Conservation (phyloP, 345 rosid genomes). For the Gossypioides kirkii region DNA sequence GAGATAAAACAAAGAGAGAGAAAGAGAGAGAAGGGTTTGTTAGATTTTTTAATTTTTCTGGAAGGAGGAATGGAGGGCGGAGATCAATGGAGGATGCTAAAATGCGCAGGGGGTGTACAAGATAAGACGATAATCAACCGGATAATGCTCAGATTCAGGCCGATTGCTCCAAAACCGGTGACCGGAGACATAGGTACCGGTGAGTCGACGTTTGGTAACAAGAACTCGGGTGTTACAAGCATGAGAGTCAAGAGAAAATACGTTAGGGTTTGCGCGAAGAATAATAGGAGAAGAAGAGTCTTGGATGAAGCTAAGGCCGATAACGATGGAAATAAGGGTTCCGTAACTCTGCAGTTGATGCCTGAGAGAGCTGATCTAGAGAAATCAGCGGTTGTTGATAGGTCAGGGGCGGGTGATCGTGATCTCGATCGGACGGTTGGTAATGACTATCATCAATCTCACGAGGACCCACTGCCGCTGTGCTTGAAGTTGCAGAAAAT, state of each 20-base stretch:
- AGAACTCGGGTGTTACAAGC: background rate
- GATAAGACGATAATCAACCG: conserved; percentile 12
- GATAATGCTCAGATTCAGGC: conserved; percentile 20
- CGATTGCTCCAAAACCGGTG: conserved; percentile 21
- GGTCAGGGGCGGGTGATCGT: background rate
- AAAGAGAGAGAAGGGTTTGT: background rate
- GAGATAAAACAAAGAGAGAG: background rate
- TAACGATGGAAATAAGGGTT: background rate
- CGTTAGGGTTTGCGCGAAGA: conserved; percentile 18
- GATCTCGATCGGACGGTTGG: background rate
- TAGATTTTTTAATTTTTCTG: background rate
- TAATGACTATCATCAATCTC: background rate
- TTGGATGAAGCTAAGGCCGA: background rate
- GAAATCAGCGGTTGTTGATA: background rate
- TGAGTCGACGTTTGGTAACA: background rate
- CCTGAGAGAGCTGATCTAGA: conserved; percentile 10
- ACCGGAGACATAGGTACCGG: background rate
- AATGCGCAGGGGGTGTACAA: background rate
- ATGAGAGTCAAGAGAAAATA: conserved; percentile 16
- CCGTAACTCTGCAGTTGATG: conserved; percentile 9
- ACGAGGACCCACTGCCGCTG: background rate
- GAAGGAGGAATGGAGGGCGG: conserved; percentile 6
- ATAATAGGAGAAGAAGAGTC: background rate
- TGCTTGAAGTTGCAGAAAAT: background rate
- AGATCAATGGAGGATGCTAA: background rate